phyloP scores from a whole-genome alignment of 345 rosid genomes.

The Leavenworthia alabamica region DNA sequence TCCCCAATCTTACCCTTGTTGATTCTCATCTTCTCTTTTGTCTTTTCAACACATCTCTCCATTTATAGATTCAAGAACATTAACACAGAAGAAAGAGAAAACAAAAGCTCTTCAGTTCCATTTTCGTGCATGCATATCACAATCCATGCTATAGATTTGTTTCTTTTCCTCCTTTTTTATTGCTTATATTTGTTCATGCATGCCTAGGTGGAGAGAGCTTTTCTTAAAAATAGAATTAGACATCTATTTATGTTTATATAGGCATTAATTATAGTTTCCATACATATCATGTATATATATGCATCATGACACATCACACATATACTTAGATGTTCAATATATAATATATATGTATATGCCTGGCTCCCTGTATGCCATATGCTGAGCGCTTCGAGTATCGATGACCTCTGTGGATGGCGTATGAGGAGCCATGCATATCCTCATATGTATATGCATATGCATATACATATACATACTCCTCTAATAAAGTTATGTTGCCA shows the following conservation, averaged over 20 bases:
- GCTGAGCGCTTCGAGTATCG: constrained; percentile 56
- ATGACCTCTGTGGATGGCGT: constrained; percentile 93
- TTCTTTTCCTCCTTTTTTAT: constrained; percentile 8
- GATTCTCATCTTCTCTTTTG: constrained; percentile 21
- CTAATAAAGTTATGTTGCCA: constrained; percentile 3
- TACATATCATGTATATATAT: constrained; percentile 7
- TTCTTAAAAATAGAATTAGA: background rate
- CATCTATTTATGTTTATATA: background rate
- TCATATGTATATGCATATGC: no score
- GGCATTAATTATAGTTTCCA: background rate
- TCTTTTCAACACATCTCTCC: constrained; percentile 10
- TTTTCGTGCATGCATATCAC: constrained; percentile 21
- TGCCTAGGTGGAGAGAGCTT: constrained; percentile 15
- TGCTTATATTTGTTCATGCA: constrained; percentile 14
- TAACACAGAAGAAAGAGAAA: constrained; percentile 12
- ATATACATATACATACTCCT: background rate
- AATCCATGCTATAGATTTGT: constrained; percentile 8
- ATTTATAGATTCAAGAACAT: constrained; percentile 21
- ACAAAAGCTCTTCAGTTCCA: constrained; percentile 11
- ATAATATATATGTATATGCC: constrained; percentile 46
- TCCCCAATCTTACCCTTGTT: constrained; percentile 15
- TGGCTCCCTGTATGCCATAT: constrained; percentile 99
- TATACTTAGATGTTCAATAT: background rate
- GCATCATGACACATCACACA: background rate
- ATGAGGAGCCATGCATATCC: constrained; percentile 99